These are phyloP conservation scores for Alternaria hordeiaustralica DNA, from an alignment of 2,329 filamentous ascomycete species.

Conservation along the genomic window DNA sequence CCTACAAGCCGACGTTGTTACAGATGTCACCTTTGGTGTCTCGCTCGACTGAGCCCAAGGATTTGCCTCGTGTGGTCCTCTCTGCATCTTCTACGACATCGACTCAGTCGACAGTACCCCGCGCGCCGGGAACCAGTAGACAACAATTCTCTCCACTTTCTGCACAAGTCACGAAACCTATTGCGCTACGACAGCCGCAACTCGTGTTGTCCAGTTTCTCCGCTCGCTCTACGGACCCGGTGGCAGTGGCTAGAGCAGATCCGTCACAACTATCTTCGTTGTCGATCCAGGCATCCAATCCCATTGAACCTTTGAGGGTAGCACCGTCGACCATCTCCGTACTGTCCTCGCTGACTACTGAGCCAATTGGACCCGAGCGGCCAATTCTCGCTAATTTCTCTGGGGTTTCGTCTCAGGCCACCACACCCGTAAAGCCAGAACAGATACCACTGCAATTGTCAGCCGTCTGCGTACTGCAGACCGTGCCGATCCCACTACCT, in stretches of 20 bases:
- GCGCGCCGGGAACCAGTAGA: conserved; percentile 7
- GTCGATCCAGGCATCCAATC: conserved; percentile 33
- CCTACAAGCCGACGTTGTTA: conserved; percentile 19
- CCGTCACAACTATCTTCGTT: conserved; percentile 27
- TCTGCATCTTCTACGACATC: conserved; percentile 32
- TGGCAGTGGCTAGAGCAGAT: conserved; percentile 13
- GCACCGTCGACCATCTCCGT: conserved; percentile 22
- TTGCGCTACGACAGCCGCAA: conserved; percentile 17
- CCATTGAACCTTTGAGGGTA: conserved; percentile 21
- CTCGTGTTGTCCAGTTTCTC: conserved; percentile 32
- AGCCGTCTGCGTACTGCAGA: conserved; percentile 35
- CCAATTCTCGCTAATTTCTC: conserved; percentile 24
- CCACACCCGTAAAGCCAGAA: conserved; percentile 34
- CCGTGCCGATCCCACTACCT: conserved; percentile 32
- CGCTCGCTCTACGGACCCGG: conserved; percentile 34
- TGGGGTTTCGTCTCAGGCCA: conserved; percentile 28
- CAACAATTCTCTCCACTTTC: conserved; percentile 23
- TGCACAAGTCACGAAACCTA: conserved; percentile 25
- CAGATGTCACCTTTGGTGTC: conserved; percentile 35
- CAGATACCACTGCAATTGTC: conserved; percentile 28
- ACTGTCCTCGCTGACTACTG: conserved; percentile 25
- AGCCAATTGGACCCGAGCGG: conserved; percentile 25
- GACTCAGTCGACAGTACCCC: conserved; percentile 27
- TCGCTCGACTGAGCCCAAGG: conserved; percentile 36
- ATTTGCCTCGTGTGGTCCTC: conserved; percentile 19